phyloP scores from a whole-genome alignment of 148 eudicot species.

The Fagopyrum tataricum region DNA sequence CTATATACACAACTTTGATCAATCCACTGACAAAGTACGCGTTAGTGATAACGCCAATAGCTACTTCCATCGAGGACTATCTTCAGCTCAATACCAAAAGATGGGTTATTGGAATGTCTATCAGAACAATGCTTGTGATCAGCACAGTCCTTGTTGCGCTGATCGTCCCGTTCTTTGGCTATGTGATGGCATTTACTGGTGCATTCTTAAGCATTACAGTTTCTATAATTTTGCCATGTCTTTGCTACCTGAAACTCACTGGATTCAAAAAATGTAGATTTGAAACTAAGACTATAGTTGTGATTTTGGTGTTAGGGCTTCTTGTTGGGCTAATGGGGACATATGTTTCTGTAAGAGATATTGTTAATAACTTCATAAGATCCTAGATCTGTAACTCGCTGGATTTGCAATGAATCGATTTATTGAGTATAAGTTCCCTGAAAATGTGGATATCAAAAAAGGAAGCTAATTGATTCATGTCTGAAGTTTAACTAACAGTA shows the following conservation, averaged over 20 bases:
- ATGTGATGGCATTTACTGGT: conserved; percentile 59
- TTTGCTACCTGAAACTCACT: conserved; percentile 50
- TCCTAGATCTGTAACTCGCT: too few species aligned
- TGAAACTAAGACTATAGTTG: not conserved
- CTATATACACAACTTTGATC: conserved; percentile 46
- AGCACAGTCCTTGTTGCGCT: conserved; percentile 53
- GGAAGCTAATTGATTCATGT: too few species aligned
- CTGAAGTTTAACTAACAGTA: too few species aligned
- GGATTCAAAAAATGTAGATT: conserved; percentile 10
- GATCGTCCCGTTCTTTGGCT: conserved; percentile 55
- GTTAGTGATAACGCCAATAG: conserved; percentile 40
- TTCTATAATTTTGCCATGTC: conserved; percentile 55
- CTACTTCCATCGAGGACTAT: conserved; percentile 25
- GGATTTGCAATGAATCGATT: too few species aligned
- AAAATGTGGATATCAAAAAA: too few species aligned
- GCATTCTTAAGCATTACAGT: conserved; percentile 42
- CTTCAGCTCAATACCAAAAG: not conserved
- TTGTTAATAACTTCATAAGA: not conserved
- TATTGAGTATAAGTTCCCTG: too few species aligned
- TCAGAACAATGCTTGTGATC: conserved; percentile 39
- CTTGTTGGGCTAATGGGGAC: conserved; percentile 12
- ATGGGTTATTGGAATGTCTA: not conserved
- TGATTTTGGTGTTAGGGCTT: not conserved
- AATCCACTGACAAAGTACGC: conserved; percentile 48
- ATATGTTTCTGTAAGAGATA: conserved; percentile 5